A percentile compares a stretch with the other conserved stretches of the same genome.
Evolutionary conservation across 331 rosid genomes (phyloP).

Genomic region (Stylosanthes scabra): DNA sequence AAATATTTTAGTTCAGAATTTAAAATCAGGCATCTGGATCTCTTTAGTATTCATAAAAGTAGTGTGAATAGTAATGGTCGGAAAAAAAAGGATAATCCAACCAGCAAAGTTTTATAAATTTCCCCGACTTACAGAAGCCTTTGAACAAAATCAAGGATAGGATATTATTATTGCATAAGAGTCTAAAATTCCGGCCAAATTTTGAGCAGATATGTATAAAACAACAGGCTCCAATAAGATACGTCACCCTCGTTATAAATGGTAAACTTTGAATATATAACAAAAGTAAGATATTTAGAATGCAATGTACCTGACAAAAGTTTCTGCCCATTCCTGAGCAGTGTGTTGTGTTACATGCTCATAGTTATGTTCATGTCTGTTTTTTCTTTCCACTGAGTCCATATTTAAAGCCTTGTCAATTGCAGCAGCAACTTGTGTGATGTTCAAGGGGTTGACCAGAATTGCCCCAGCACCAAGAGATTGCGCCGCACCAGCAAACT

Average conservation of each 20-base stretch:
- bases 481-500: conserved; percentile 99
- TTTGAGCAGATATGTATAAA: conserved; percentile 14
- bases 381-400: conserved; percentile 78
- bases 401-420: conserved; percentile 81
- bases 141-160: neutral
- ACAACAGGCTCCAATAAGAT: conserved; percentile 18
- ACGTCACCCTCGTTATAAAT: conserved; percentile 17
- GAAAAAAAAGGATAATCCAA: conserved; percentile 10
- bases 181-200: conserved; percentile 17
- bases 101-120: conserved; percentile 10
- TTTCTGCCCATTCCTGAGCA: conserved; percentile 99
- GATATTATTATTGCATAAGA: neutral
- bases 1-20: conserved; percentile 3
- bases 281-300: neutral
- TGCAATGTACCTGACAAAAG: conserved; percentile 77
- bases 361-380: conserved; percentile 83
- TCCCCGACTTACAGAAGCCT: neutral
- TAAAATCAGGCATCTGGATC: conserved; percentile 8
- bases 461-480: conserved; percentile 98
- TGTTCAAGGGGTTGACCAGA: conserved; percentile 96
- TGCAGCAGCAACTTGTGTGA: conserved; percentile 82
- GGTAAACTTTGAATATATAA: neutral
- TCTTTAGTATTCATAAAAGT: conserved; percentile 12
- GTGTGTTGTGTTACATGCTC: conserved; percentile 85
- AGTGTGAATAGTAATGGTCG: conserved; percentile 18